Evolutionary conservation across 164 flowering plant genomes (phyloP), one percentile per base, ranked within the genome.

Genomic region (Vitis amurensis): DNA sequence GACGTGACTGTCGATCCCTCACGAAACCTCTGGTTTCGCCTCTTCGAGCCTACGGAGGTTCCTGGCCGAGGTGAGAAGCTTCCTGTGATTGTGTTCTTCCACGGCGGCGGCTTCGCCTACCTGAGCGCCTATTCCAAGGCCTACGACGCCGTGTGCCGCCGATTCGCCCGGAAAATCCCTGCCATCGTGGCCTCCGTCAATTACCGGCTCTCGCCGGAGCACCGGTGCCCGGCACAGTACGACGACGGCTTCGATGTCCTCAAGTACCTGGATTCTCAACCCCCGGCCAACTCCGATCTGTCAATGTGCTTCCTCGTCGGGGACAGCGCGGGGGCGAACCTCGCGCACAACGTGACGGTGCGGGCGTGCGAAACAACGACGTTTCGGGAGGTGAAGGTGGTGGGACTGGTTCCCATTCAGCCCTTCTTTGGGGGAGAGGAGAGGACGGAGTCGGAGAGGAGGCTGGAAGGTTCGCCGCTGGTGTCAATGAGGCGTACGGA

Each of bases 241-340:
- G 83, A 83, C 11, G 86, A 85, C 64, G 83, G 82, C 0, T 75
- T 74, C 56, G 88, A 78, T 61, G 83, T 71, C 12, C 68, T 86
- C 12, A 75, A 60, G 64, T 84, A 61, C 69, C 63, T 84, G 13
- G 82, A 23, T 79, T 68, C 67, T 49, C 2, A 67, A 72, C 15
- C 2, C 8, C 83, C 83, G 16, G 50, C 11, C 2, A 63, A 29
- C 31, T 83, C 80, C 1, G 84, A 85, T 52, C 1, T 79, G 60
- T 49, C 76, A 1, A 50, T 61, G 8, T 72, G 80, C 23, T 82
- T 77, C 68, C 50, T 86, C 5, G 81, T 77, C 29, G 93, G 92
- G 1, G 88, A 86, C 48, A 83, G 88, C 70, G 93, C 96, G n/a
- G 96, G 96, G 0, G 96, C 73, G 1, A 91, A 91, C 72, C 5